Conservation (phyloP, 1,284 basidiomycete genomes). For the Singerocomus rubriflavus region DNA sequence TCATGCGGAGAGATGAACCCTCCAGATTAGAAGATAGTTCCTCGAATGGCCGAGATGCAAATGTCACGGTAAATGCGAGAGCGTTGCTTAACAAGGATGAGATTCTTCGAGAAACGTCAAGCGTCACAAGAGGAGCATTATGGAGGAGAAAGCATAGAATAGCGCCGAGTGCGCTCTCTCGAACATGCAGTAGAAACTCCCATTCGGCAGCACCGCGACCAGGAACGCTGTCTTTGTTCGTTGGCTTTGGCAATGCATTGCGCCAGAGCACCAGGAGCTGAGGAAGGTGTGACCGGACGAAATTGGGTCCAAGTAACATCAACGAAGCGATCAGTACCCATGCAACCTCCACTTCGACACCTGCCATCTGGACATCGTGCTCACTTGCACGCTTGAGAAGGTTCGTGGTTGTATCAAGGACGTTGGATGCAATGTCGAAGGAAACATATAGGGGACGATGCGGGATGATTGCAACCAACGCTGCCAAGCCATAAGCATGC, state of each 20-base stretch:
- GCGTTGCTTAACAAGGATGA: conserved; percentile 87
- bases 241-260: conserved; percentile 94
- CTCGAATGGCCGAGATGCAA: conserved; percentile 52
- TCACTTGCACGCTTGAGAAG: conserved; percentile 90
- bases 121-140: conserved; percentile 78
- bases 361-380: conserved; percentile 81
- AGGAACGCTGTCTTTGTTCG: conserved; percentile 74
- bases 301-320: conserved; percentile 91
- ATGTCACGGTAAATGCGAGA: conserved; percentile 82
- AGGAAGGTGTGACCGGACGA: conserved; percentile 88
- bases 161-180: conserved; percentile 88
- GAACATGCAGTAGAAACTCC: conserved; percentile 88
- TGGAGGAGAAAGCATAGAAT: conserved; percentile 86
- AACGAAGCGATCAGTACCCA: conserved; percentile 92
- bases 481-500: conserved; percentile 85
- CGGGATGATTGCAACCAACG: conserved; percentile 83
- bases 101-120: conserved; percentile 88
- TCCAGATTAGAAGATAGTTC: conserved; percentile 43
- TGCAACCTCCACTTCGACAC: conserved; percentile 88
- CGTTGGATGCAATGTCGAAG: conserved; percentile 88
- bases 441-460: conserved; percentile 91
- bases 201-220: conserved; percentile 79
- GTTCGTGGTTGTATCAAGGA: conserved; percentile 88
- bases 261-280: conserved; percentile 95
- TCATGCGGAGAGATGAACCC: conserved; percentile 67